Base-by-base conservation (phyloP, 768 basidiomycete species). In the Termitomyces sp. region DNA sequence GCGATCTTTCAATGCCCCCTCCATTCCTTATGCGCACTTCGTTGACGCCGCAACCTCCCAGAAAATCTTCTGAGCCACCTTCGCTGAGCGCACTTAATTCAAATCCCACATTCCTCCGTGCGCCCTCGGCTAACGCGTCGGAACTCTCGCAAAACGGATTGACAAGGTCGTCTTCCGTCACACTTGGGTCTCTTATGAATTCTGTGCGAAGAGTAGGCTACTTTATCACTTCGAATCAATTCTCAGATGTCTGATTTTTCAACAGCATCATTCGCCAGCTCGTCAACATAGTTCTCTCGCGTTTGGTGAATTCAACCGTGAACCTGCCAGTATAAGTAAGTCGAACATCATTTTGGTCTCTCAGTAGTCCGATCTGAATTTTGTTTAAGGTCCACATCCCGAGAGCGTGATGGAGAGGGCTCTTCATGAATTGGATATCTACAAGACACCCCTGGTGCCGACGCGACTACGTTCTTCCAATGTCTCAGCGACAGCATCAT, bases 361-460 rank as follows among this genome's bases (percentile, higher is more conserved):
- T 52, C 43, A 48, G 34, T 27, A 19, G 3, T 44, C 21, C 43
- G 54, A 35, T 41, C 25, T 37, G 53, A 40, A 34, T 48, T 49
- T 30, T 50, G 48, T 55, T 50, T 49, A 34, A 59, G 45, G 59
- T 66, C 56, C 71, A 58, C 66, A 65, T 34, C 73, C 74, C 16
- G 67, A 72, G 61, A 82, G 76, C 43, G 75, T 83, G 17, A 84
- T 87, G 19, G 85, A 89, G 70, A 77, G 79, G 56, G 84, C 84
- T 16, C 74, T 91, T 5, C 83, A 86, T 42, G 85, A 88, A 62
- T 72, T 89, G 44, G 88, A 91, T 60, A 77, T 87, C 30, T 91
- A 90, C 74, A 87, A 85, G 71, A 91, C 87, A 1, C 89, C 89
- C 6, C 77, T 91, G 44, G 63, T 90, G 16, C 88, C 89, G 11